Conservation (phyloP, 202 grass and related monocot genomes). For the Setaria italica region DNA sequence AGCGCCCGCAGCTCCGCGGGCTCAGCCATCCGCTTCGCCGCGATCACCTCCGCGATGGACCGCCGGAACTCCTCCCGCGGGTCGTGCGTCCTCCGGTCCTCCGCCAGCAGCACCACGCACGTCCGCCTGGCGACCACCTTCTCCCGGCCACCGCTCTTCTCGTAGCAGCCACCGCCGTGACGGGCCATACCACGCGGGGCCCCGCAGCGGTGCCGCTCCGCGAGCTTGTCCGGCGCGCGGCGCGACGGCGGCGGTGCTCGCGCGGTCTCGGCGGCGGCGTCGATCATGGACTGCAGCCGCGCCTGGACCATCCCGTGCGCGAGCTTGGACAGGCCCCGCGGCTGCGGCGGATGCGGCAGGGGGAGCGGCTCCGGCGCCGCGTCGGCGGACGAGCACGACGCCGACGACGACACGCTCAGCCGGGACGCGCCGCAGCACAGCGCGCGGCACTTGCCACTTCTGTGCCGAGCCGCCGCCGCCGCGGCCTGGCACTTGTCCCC, state of each 20-base stretch:
- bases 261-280: constrained; percentile 23
- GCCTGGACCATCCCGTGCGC: constrained; percentile 82
- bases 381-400: constrained; percentile 57
- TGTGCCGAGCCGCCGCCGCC: constrained; percentile 27
- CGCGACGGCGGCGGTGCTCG: background rate
- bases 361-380: constrained; percentile 22
- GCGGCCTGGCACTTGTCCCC: background rate
- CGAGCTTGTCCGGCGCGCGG: background rate
- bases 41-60: constrained; percentile 86
- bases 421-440: constrained; percentile 75
- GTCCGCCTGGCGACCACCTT: background rate
- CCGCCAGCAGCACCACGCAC: constrained; percentile 75
- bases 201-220: background rate
- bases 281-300: constrained; percentile 67
- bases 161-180: background rate
- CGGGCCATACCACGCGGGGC: background rate
- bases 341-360: constrained; percentile 7
- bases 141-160: constrained; percentile 6
- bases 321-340: constrained; percentile 56
- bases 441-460: constrained; percentile 60
- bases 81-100: constrained; percentile 70
- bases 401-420: constrained; percentile 68
- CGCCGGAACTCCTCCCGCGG: constrained; percentile 76
- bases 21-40: constrained; percentile 72
- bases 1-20: constrained; percentile 81